Evolutionary conservation across 441 rosid genomes (phyloP), one percentile per base, ranked within the genome.

Genomic region (Melastoma candidum): DNA sequence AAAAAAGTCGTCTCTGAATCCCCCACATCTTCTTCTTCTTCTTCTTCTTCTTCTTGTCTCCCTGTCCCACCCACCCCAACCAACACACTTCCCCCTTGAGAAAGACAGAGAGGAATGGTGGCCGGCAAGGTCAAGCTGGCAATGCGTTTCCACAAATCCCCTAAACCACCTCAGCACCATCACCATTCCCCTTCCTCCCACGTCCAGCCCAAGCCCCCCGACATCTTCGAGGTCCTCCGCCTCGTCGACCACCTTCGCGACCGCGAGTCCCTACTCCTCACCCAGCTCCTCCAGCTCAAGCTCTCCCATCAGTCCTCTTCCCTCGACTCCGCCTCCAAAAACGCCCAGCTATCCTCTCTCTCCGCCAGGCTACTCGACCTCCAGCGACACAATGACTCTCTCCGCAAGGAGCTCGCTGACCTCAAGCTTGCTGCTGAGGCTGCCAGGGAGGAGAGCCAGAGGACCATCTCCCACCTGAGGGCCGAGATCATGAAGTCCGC

Each of bases 71-170:
- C 22, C 22, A 17, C 22, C 22, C 22, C 22, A 17, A 17, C 22
- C 22, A 17, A 17, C 22, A 17, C 22, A 17, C 22, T 17, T 17
- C 22, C 22, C 22, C 22, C 22, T 17, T 17, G 22, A 17, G 22
- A 17, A 17, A 17, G 22, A 17, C 22, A 0, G 1, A 17, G 22
- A 0, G 7, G 5, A 7, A 87, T 90, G 95, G 98, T 87, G 36
- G 81, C 86, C 7, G 96, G 98, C 10, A 87, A 87, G 63, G 86
- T 87, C 27, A 83, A 81, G 63, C 58, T 63, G n/a, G 87, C 93
- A 44, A 87, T 90, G 87, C 93, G 96, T 0, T 65, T 90, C 46
- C 86, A 81, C 29, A 87, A 78, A 58, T 87, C 95, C 1, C 85
- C 71, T 0, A 71, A 73, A 62, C 49, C 24, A 45, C 5, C 14